Base-by-base conservation (phyloP, 2,329 filamentous ascomycete species). In the Lasiodiplodia sp. region DNA sequence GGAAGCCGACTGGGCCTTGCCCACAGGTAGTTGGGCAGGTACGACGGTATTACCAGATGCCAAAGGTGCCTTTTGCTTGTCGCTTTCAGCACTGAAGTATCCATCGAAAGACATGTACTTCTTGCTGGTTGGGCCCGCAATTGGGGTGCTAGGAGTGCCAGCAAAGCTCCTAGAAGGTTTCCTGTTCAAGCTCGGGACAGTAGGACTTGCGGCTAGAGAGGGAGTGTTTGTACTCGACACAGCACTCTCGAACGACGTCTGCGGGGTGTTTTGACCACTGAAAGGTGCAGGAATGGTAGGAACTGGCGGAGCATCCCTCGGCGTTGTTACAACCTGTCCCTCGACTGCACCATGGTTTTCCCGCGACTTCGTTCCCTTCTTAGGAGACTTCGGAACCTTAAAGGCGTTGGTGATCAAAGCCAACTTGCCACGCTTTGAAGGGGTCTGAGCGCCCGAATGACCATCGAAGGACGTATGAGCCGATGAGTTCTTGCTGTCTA, bases 291-390 rank as follows among this genome's bases (percentile, higher is more conserved):
- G 65, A 7, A 67, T 51, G 18, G 25, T 31, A 10, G 65, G 65
- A 3, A 67, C 28, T 8, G 65, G 65, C 0, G 65, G 65, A 4
- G 65, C 65, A 12, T 67, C 65, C 7, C 25, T 11, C 5, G 65
- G 65, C 6, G 65, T 67, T 18, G 44, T 67, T 18, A 47, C 44
- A 18, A 67, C 31, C 23, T 51, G 28, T 8, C n/a, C n/a, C 8
- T 28, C 44, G 11, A 16, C 16, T 25, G 55, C 51, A 5, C 28
- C 40, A 4, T 3, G 38, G 6, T 38, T 52, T 3, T 49, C n/a
- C n/a, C 14, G 31, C 12, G 60, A 52, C 21, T 52, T 64, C 3
- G 6, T 18, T 4, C 14, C 25, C n/a, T 52, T 51, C 31, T 64
- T 64, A 11, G 44, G 25, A 11, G 40, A 51, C 31, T 38, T 67